phyloP scores from a whole-genome alignment of 176 grass and related monocot genomes.

The Avena eriantha region DNA sequence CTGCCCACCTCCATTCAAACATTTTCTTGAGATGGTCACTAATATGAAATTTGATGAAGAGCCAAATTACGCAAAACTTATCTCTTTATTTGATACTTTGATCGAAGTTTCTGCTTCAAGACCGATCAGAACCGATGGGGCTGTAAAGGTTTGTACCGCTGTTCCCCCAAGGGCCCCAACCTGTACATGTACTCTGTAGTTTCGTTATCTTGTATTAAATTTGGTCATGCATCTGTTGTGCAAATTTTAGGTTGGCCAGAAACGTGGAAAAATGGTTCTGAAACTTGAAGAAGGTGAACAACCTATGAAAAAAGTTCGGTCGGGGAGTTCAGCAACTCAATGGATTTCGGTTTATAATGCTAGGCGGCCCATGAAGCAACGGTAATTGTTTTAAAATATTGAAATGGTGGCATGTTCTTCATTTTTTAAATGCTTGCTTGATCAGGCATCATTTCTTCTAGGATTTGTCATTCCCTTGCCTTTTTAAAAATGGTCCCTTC shows the following conservation, averaged over 20 bases:
- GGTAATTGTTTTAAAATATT: conserved; percentile 47
- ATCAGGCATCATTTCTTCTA: neutral
- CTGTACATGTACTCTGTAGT: neutral
- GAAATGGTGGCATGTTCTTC: neutral
- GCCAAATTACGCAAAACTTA: conserved; percentile 72
- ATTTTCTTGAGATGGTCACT: conserved; percentile 77
- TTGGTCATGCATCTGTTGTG: neutral
- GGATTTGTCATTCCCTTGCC: neutral
- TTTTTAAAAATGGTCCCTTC: conserved; percentile 9
- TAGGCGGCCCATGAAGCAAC: conserved; percentile 75
- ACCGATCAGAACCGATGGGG: conserved; percentile 73
- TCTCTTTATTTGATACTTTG: conserved; percentile 71
- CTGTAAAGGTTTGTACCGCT: conserved; percentile 58
- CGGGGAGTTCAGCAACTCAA: conserved; percentile 64
- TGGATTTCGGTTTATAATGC: conserved; percentile 91
- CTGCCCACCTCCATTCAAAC: conserved; percentile 78
- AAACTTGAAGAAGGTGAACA: conserved; percentile 75
- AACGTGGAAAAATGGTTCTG: conserved; percentile 59
- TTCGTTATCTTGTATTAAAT: conserved; percentile 35
- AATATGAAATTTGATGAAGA: conserved; percentile 92
- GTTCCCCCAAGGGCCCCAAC: neutral
- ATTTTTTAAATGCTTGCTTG: neutral
- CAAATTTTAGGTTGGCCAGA: conserved; percentile 64
- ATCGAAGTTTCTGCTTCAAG: conserved; percentile 59
- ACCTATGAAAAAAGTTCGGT: conserved; percentile 71